A percentile compares a stretch with the other conserved stretches of the same genome.
Conservation (phyloP, 306 rosid genomes). For the Fragaria iinumae region DNA sequence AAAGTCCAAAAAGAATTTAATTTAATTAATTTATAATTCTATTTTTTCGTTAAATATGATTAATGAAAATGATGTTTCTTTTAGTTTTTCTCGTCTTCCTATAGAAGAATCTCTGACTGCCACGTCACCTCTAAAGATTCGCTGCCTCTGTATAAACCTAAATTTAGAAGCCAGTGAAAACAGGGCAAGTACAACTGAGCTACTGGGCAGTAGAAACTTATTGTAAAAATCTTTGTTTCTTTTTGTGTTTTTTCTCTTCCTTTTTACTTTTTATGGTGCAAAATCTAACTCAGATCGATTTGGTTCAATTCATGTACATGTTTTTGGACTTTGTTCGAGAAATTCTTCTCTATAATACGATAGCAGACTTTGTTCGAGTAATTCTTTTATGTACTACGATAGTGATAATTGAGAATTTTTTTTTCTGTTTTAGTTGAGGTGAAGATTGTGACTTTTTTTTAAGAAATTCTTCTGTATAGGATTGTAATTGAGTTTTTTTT, state of each 20-base stretch:
- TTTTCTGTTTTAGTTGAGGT: too few relatives aligned
- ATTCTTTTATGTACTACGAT: background rate
- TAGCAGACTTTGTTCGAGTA: background rate
- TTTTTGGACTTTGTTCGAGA: background rate
- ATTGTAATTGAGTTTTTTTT: too few relatives aligned
- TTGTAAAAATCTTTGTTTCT: background rate
- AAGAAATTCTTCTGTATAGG: too few relatives aligned
- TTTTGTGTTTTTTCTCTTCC: too few relatives aligned
- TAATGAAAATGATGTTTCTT: slow-evolving; percentile 10
- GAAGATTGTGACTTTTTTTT: too few relatives aligned
- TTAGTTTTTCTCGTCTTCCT: background rate
- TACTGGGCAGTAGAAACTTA: background rate
- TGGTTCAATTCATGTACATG: background rate
- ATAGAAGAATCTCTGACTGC: slow-evolving; percentile 15
- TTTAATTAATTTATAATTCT: background rate
- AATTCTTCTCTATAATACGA: background rate
- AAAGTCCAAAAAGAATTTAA: background rate
- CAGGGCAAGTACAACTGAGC: background rate
- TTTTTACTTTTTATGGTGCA: background rate
- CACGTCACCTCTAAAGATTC: slow-evolving; percentile 28
- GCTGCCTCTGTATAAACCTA: background rate
- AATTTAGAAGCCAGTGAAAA: background rate
- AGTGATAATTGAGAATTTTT: too few relatives aligned
- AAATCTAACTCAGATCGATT: background rate
- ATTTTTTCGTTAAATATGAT: background rate